These are phyloP conservation scores for Prunus armeniaca DNA, from an alignment of 306 rosid species.

Conservation along the genomic window DNA sequence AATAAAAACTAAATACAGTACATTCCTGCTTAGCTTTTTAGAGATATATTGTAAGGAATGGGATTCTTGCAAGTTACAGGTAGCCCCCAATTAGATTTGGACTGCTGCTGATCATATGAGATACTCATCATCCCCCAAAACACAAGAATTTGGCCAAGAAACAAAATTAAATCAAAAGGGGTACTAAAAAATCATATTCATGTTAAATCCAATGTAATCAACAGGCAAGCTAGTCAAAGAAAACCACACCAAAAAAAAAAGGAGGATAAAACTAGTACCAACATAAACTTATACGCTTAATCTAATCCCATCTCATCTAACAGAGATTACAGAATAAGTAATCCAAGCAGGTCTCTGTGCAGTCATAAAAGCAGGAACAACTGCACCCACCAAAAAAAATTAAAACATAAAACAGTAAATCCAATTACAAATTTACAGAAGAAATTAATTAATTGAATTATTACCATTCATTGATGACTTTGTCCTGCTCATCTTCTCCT, in stretches of 20 bases:
- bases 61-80: too few relatives aligned
- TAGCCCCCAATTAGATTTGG: too few relatives aligned
- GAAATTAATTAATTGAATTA: background rate
- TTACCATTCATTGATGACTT: conserved; percentile 49
- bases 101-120: background rate
- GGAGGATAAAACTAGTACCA: background rate
- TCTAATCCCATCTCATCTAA: conserved; percentile 11
- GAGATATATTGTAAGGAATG: too few relatives aligned
- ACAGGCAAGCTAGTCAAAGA: background rate
- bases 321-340: conserved; percentile 52
- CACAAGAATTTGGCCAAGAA: too few relatives aligned
- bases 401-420: background rate
- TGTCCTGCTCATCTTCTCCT: conserved; percentile 46
- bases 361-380: conserved; percentile 68
- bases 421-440: background rate
- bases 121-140: background rate
- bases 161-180: background rate
- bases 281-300: background rate
- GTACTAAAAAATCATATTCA: background rate
- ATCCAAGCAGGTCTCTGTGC: conserved; percentile 44
- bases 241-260: too few relatives aligned
- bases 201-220: background rate
- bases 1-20: too few relatives aligned
- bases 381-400: conserved; percentile 32
- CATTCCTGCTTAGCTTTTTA: too few relatives aligned